Conservation (phyloP, 1,284 basidiomycete genomes). For the Trichosporon sp. region DNA sequence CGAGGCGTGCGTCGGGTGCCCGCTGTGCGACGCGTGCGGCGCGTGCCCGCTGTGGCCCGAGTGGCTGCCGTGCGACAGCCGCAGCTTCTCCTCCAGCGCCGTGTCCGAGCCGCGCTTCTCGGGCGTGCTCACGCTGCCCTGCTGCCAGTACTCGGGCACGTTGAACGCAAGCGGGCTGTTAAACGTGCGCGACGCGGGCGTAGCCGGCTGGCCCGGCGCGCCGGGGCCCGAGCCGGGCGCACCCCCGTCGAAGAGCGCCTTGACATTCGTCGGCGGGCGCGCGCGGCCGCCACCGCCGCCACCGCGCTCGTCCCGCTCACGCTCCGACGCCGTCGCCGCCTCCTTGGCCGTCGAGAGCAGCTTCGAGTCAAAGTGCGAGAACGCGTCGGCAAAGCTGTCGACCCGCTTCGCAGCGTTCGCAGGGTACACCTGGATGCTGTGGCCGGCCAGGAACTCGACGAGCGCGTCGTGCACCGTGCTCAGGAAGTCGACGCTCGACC, state of each 20-base stretch:
- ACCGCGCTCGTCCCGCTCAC: slow-evolving; percentile 58
- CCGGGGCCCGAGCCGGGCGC: slow-evolving; percentile 54
- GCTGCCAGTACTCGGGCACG: slow-evolving; percentile 33
- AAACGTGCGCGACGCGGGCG: slow-evolving; percentile 17
- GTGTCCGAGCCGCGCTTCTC: slow-evolving; percentile 78
- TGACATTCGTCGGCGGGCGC: slow-evolving; percentile 84
- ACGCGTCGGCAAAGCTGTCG: slow-evolving; percentile 90
- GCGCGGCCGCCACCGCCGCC: slow-evolving; percentile 71
- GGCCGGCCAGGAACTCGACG: slow-evolving; percentile 81
- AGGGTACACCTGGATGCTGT: slow-evolving; percentile 58
- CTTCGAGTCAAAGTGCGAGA: slow-evolving; percentile 95
- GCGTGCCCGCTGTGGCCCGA: slow-evolving; percentile 8
- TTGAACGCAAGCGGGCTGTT: slow-evolving; percentile 31
- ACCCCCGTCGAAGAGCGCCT: slow-evolving; percentile 77
- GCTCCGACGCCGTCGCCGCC: too few relatives aligned
- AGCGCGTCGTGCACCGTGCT: slow-evolving; percentile 84
- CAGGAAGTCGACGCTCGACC: slow-evolving; percentile 88
- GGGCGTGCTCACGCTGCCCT: slow-evolving; percentile 12
- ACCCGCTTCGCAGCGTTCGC: slow-evolving; percentile 51
- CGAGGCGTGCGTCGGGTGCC: background rate
- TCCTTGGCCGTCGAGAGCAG: slow-evolving; percentile 69
- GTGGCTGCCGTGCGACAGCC: slow-evolving; percentile 47
- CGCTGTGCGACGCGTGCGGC: slow-evolving; percentile 10
- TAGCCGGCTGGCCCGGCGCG: slow-evolving; percentile 11
- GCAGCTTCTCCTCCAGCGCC: slow-evolving; percentile 76